Evolutionary conservation across 345 rosid species (phyloP).

Genomic region (Rhizophora apiculata): DNA sequence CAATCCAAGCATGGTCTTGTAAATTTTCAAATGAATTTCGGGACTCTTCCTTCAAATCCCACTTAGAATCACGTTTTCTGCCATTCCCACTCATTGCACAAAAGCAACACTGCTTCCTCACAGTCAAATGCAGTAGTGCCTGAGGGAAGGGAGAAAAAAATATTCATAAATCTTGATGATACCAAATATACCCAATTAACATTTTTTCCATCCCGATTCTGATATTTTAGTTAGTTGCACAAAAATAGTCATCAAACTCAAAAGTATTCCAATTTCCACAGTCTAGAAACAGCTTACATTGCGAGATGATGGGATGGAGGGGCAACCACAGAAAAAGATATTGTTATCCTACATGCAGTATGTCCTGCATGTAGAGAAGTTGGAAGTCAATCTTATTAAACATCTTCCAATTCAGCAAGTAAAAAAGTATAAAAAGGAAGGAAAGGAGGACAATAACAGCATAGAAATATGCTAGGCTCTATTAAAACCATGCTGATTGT

Average conservation of each 20-base stretch:
- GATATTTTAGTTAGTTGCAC: background rate
- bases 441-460: background rate
- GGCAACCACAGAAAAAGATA: background rate
- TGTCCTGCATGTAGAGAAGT: too few relatives aligned
- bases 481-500: background rate
- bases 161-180: slow-evolving; percentile 8
- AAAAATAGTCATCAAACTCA: background rate
- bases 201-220: background rate
- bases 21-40: slow-evolving; percentile 37
- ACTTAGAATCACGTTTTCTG: slow-evolving; percentile 63
- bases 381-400: background rate
- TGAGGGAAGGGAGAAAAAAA: slow-evolving; percentile 9
- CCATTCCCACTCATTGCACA: slow-evolving; percentile 56
- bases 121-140: slow-evolving; percentile 19
- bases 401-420: background rate
- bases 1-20: slow-evolving; percentile 34
- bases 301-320: background rate
- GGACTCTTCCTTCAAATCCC: slow-evolving; percentile 75
- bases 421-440: background rate
- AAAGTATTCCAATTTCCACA: background rate
- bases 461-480: background rate
- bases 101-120: slow-evolving; percentile 17
- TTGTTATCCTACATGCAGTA: background rate
- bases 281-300: background rate
- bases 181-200: background rate